Evolutionary conservation across 1,139 yeast species (phyloP).

Genomic region (Pneumocystis carinii): DNA sequence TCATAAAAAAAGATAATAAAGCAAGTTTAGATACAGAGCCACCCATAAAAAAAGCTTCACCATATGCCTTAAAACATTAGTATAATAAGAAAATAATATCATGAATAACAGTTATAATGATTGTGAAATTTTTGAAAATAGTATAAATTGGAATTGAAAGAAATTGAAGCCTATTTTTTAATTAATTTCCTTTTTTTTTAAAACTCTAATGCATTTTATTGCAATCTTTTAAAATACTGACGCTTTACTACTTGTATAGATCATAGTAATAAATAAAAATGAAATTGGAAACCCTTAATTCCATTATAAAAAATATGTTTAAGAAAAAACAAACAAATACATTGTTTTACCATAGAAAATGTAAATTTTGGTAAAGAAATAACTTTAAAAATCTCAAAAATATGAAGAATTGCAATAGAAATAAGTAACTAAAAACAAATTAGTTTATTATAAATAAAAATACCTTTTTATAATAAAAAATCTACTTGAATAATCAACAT

Average conservation of each 20-base stretch:
- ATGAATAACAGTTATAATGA: conserved; percentile 38
- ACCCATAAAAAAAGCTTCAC: conserved; percentile 95
- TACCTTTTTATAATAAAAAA: background rate
- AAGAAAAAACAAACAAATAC: conserved; percentile 15
- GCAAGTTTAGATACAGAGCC: conserved; percentile 87
- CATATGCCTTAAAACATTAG: conserved; percentile 58
- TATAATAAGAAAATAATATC: background rate
- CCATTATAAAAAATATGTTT: background rate
- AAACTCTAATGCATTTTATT: background rate
- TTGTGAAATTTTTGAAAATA: conserved; percentile 92
- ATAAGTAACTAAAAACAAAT: conserved; percentile 40
- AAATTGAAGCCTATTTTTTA: conserved; percentile 38
- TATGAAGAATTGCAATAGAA: conserved; percentile 58
- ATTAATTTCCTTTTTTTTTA: background rate
- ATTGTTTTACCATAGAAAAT: conserved; percentile 73
- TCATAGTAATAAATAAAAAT: conserved; percentile 74
- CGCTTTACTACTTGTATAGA: conserved; percentile 92
- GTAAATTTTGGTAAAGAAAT: conserved; percentile 80
- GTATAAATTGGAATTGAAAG: conserved; percentile 92
- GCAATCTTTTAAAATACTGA: background rate
- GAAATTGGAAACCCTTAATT: conserved; percentile 68
- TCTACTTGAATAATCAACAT: conserved; percentile 37
- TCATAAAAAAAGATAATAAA: conserved; percentile 67
- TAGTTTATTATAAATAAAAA: conserved; percentile 20
- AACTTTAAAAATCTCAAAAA: conserved; percentile 55